Evolutionary conservation across 768 basidiomycete genomes (phyloP).

Genomic region (Lactarius pseudohatsudake): DNA sequence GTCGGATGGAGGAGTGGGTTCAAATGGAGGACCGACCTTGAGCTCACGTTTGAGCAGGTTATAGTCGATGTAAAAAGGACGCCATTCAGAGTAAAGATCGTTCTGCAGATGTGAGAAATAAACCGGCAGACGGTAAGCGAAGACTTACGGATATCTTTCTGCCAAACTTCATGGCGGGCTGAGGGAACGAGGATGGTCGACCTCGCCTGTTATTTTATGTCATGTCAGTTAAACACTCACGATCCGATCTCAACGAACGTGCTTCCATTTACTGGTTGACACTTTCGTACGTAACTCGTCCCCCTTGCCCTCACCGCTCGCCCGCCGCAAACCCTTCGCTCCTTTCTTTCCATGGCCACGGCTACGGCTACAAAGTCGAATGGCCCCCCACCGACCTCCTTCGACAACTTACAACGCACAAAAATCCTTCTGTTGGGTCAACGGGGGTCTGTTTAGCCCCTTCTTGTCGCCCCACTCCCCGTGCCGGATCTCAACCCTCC

Average conservation of each 20-base stretch:
- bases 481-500: conserved; percentile 11
- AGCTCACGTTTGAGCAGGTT: conserved; percentile 86
- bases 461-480: background rate
- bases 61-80: conserved; percentile 88
- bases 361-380: conserved; percentile 15
- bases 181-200: background rate
- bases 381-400: conserved; percentile 20
- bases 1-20: background rate
- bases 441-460: conserved; percentile 50
- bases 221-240: background rate
- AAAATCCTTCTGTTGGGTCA: conserved; percentile 74
- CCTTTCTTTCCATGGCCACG: conserved; percentile 17
- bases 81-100: conserved; percentile 88
- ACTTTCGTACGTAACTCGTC: background rate
- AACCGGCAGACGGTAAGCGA: conserved; percentile 15
- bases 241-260: conserved; percentile 20
- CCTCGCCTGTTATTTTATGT: conserved; percentile 6
- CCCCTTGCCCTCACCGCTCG: background rate
- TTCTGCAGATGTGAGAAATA: conserved; percentile 45
- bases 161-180: conserved; percentile 70
- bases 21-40: conserved; percentile 52
- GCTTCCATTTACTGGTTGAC: conserved; percentile 13
- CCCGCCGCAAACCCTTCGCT: background rate
- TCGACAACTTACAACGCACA: conserved; percentile 44
- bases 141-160: conserved; percentile 65